phyloP scores from a whole-genome alignment of 805 yeast genomes.

The Sugiyamaella lignohabitans region DNA sequence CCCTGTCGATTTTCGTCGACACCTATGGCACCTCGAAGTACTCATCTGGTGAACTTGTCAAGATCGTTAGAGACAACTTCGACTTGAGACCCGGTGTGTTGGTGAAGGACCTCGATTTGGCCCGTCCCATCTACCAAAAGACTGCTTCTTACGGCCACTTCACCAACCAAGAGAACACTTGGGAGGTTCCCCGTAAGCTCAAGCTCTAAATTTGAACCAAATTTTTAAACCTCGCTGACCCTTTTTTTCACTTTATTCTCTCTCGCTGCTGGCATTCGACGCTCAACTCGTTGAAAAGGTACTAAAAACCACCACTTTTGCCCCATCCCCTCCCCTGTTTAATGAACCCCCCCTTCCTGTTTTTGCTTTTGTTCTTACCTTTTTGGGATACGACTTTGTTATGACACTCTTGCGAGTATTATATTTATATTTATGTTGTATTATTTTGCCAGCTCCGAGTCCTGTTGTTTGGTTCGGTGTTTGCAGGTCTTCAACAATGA shows the following conservation, averaged over 20 bases:
- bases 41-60: slow-evolving; percentile 84
- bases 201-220: slow-evolving; percentile 27
- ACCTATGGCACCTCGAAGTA: slow-evolving; percentile 95
- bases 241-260: not conserved
- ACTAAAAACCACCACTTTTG: not conserved
- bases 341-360: not conserved
- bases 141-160: slow-evolving; percentile 99
- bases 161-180: slow-evolving; percentile 97
- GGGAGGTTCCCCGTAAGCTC: slow-evolving; percentile 85
- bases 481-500: slow-evolving; percentile 21
- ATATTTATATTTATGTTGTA: slow-evolving; percentile 1
- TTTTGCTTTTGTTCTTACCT: slow-evolving; percentile 1
- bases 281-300: slow-evolving; percentile 23
- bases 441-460: slow-evolving; percentile 10
- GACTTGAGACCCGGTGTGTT: slow-evolving; percentile 99
- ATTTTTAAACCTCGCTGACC: not conserved
- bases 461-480: slow-evolving; percentile 1
- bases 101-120: slow-evolving; percentile 93
- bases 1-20: slow-evolving; percentile 94
- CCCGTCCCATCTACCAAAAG: slow-evolving; percentile 98
- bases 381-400: not conserved
- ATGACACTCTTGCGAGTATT: not conserved
- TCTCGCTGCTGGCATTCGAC: slow-evolving; percentile 17
- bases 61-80: slow-evolving; percentile 86
- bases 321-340: too few species aligned